phyloP scores from a whole-genome alignment of 805 yeast species.

The Blastobotrys muscicola region DNA sequence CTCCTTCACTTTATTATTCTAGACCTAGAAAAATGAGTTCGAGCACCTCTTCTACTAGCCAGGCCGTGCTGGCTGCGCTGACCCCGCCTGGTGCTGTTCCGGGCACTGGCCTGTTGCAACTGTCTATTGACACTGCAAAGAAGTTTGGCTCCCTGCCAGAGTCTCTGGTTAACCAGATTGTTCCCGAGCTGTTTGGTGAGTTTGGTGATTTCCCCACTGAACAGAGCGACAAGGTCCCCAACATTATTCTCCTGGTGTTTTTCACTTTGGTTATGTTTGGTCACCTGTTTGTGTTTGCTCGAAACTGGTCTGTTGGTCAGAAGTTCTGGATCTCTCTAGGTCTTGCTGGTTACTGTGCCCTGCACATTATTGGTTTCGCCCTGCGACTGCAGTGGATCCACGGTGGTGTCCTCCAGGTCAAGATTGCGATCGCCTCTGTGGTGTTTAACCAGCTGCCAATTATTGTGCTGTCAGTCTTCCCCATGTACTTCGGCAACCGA shows the following conservation, averaged over 20 bases:
- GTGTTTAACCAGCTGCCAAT: slow-evolving; percentile 50
- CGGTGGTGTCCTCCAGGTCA: slow-evolving; percentile 34
- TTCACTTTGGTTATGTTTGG: slow-evolving; percentile 41
- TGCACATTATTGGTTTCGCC: slow-evolving; percentile 51
- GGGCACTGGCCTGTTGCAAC: slow-evolving; percentile 4
- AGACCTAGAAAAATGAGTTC: too few species aligned
- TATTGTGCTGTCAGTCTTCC: slow-evolving; percentile 48
- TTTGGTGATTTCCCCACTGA: slow-evolving; percentile 56
- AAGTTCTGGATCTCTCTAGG: slow-evolving; percentile 47
- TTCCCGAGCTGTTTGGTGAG: slow-evolving; percentile 23
- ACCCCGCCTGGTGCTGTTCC: slow-evolving; percentile 3
- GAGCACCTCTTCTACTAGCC: neutral
- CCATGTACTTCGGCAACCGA: slow-evolving; percentile 60
- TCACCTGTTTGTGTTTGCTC: slow-evolving; percentile 38
- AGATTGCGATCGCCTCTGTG: slow-evolving; percentile 46
- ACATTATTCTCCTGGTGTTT: slow-evolving; percentile 45
- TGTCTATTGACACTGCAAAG: neutral
- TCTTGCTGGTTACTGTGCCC: slow-evolving; percentile 42
- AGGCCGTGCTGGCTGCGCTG: neutral
- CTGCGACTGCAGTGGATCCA: slow-evolving; percentile 51
- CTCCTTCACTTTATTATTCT: too few species aligned
- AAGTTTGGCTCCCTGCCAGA: neutral
- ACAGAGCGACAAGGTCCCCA: slow-evolving; percentile 46
- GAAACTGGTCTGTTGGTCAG: slow-evolving; percentile 48
- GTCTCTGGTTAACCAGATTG: neutral